Evolutionary conservation across 495 filamentous ascomycete genomes (phyloP).

Genomic region (Hyaloscypha variabilis): DNA sequence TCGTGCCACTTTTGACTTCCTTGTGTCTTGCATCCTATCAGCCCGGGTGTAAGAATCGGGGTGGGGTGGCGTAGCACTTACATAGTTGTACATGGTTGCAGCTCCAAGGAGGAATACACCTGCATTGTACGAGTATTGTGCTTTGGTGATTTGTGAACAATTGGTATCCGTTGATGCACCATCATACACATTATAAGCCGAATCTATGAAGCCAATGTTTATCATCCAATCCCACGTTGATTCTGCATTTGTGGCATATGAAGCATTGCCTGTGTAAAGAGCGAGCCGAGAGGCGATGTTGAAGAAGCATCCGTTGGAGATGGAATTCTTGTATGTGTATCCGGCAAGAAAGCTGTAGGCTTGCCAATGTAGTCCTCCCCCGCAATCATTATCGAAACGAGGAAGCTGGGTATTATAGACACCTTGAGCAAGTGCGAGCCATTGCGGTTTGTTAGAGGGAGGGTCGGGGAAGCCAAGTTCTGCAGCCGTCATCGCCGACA

Average conservation of each 20-base stretch:
- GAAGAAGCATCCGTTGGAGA: slow-evolving; percentile 86
- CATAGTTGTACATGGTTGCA: slow-evolving; percentile 77
- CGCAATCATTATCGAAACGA: slow-evolving; percentile 67
- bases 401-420: slow-evolving; percentile 74
- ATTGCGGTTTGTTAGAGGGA: slow-evolving; percentile 60
- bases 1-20: slow-evolving; percentile 47
- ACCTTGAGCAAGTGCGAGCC: slow-evolving; percentile 77
- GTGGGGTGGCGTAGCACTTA: slow-evolving; percentile 71
- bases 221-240: slow-evolving; percentile 72
- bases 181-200: slow-evolving; percentile 68
- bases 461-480: slow-evolving; percentile 67
- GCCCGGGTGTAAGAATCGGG: slow-evolving; percentile 44
- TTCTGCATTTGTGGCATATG: slow-evolving; percentile 75
- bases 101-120: slow-evolving; percentile 70
- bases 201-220: slow-evolving; percentile 60
- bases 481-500: slow-evolving; percentile 77
- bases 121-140: slow-evolving; percentile 76
- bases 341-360: slow-evolving; percentile 72
- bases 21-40: slow-evolving; percentile 60
- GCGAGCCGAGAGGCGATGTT: slow-evolving; percentile 79
- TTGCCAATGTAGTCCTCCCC: slow-evolving; percentile 84
- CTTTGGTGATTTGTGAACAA: slow-evolving; percentile 58
- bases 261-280: slow-evolving; percentile 72
- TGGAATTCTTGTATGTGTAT: slow-evolving; percentile 86
- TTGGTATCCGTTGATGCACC: slow-evolving; percentile 65